These are phyloP conservation scores for Myochromella boudieri DNA, from an alignment of 768 basidiomycete species.

Conservation along the genomic window DNA sequence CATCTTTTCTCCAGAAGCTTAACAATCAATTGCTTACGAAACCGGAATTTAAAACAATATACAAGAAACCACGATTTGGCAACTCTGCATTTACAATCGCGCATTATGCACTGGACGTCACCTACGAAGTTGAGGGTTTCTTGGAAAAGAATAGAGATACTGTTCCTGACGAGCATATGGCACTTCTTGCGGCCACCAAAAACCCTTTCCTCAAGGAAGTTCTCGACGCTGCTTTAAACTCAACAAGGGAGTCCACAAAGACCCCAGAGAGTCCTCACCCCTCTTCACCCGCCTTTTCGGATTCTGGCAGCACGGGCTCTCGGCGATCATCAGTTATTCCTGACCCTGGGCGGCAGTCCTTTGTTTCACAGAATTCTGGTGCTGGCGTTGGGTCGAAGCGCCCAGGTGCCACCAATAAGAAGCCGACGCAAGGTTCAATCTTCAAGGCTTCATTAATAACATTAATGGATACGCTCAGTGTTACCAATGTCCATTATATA, in stretches of 20 bases:
- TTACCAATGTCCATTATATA: conserved; percentile 98
- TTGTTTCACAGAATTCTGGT: conserved; percentile 51
- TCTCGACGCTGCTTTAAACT: conserved; percentile 84
- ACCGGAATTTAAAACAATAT: conserved; percentile 82
- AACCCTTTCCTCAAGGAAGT: conserved; percentile 96
- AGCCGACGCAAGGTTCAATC: conserved; percentile 97
- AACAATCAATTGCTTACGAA: conserved; percentile 77
- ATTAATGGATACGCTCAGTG: conserved; percentile 95
- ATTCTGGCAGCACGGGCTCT: conserved; percentile 74
- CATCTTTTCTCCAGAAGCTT: conserved; percentile 91
- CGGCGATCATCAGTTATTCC: conserved; percentile 85
- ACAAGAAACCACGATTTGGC: conserved; percentile 99
- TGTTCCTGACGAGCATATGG: conserved; percentile 97
- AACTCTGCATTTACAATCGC: conserved; percentile 97
- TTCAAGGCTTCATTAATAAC: conserved; percentile 94
- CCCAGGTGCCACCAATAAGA: conserved; percentile 69
- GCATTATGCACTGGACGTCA: conserved; percentile 97
- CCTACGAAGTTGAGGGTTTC: conserved; percentile 98
- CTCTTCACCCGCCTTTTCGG: conserved; percentile 74
- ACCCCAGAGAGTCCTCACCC: conserved; percentile 67
- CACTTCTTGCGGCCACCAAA: conserved; percentile 79
- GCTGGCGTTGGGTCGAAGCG: conserved; percentile 46
- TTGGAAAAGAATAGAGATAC: conserved; percentile 99
- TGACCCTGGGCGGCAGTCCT: conserved; percentile 78
- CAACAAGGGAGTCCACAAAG: conserved; percentile 67